Evolutionary conservation across 2,329 filamentous ascomycete genomes (phyloP).

Genomic region (Pyrenophora graminea): DNA sequence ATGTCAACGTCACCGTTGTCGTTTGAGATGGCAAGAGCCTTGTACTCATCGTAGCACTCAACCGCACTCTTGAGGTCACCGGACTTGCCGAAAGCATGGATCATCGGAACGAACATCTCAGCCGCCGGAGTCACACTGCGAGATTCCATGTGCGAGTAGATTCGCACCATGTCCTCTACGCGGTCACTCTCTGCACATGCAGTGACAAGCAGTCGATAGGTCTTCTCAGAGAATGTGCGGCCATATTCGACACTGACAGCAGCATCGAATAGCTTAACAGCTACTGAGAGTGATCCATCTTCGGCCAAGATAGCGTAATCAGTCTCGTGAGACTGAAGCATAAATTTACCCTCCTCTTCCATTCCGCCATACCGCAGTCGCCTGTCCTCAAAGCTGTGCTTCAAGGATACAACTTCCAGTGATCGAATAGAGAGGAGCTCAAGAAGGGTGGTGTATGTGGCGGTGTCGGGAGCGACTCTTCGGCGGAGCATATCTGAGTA

Average conservation of each 20-base stretch:
- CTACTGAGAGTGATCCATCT: constrained; percentile 83
- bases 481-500: constrained; percentile 95
- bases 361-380: constrained; percentile 82
- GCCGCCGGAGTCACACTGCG: constrained; percentile 74
- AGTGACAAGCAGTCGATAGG: constrained; percentile 82
- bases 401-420: constrained; percentile 74
- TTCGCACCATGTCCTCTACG: constrained; percentile 83
- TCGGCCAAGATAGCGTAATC: constrained; percentile 85
- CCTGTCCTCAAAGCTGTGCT: constrained; percentile 76
- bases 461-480: constrained; percentile 76
- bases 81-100: constrained; percentile 82
- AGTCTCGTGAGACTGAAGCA: constrained; percentile 84
- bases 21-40: constrained; percentile 80
- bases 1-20: constrained; percentile 72
- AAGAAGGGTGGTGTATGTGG: constrained; percentile 88
- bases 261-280: constrained; percentile 81
- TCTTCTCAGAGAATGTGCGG: constrained; percentile 73
- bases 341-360: constrained; percentile 81
- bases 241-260: constrained; percentile 67
- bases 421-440: constrained; percentile 79
- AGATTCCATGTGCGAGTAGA: constrained; percentile 90
- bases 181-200: constrained; percentile 83
- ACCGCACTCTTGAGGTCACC: constrained; percentile 87
- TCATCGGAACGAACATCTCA: constrained; percentile 88
- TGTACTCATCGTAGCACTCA: constrained; percentile 95